phyloP scores from a whole-genome alignment of 495 filamentous ascomycete genomes.

The Podospora australis region DNA sequence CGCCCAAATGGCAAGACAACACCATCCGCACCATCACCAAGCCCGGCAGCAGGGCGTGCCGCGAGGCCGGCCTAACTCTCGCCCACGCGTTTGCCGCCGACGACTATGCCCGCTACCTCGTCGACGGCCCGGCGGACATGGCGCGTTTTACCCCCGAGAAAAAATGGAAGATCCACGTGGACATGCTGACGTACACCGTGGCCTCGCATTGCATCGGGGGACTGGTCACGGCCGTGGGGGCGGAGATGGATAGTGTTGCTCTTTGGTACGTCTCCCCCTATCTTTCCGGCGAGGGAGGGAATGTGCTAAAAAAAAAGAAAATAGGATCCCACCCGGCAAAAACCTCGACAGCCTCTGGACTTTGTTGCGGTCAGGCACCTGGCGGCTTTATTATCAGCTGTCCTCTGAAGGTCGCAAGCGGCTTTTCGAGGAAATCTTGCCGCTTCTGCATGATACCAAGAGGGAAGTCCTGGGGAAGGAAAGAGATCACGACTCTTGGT shows the following conservation, averaged over 20 bases:
- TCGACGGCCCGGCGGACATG: slow-evolving; percentile 29
- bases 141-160: slow-evolving; percentile 29
- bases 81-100: slow-evolving; percentile 72
- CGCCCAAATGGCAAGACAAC: slow-evolving; percentile 38
- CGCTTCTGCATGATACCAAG: slow-evolving; percentile 69
- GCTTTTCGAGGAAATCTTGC: slow-evolving; percentile 71
- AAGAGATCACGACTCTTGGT: slow-evolving; percentile 58
- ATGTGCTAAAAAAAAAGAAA: background rate
- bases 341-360: slow-evolving; percentile 68
- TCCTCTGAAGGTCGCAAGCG: slow-evolving; percentile 61
- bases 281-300: background rate
- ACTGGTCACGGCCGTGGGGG: slow-evolving; percentile 62
- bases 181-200: slow-evolving; percentile 66
- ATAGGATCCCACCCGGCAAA: slow-evolving; percentile 69
- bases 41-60: slow-evolving; percentile 50
- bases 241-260: slow-evolving; percentile 67
- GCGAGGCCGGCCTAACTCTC: slow-evolving; percentile 55
- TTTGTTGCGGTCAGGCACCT: slow-evolving; percentile 63
- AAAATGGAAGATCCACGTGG: slow-evolving; percentile 67
- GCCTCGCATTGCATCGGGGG: slow-evolving; percentile 66
- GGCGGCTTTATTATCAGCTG: slow-evolving; percentile 64
- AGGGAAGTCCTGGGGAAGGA: slow-evolving; percentile 52
- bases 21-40: slow-evolving; percentile 53
- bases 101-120: slow-evolving; percentile 64
- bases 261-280: slow-evolving; percentile 56